Percentiles rank a stretch among this genome's conserved stretches.
Conservation (phyloP, 306 rosid genomes). For the Quercus mongolica region DNA sequence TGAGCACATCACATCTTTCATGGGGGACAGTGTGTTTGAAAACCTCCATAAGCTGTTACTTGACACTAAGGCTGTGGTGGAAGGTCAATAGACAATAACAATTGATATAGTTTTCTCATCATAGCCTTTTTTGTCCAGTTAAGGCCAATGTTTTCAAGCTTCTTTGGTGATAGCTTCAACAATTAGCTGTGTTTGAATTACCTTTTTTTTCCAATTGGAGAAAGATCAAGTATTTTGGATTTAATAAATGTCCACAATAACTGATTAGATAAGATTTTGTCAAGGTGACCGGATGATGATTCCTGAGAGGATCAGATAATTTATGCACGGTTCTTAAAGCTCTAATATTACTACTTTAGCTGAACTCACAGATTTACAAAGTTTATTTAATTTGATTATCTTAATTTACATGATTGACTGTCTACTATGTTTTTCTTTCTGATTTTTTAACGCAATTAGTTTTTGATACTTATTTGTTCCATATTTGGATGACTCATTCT, state of each 20-base stretch:
- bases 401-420: not conserved
- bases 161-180: not conserved
- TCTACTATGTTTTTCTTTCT: not conserved
- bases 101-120: not conserved
- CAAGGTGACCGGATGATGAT: not conserved
- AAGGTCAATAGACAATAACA: not conserved
- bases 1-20: not conserved
- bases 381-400: not conserved
- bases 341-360: not conserved
- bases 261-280: not conserved
- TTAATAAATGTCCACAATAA: not conserved
- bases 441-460: not conserved
- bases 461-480: slow-evolving; percentile 1
- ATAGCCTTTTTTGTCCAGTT: not conserved
- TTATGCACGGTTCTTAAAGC: not conserved
- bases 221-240: not conserved
- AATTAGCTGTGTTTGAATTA: not conserved
- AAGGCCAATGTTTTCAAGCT: not conserved
- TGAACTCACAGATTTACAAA: not conserved
- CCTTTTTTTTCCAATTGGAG: not conserved
- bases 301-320: not conserved
- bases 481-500: slow-evolving; percentile 14
- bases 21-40: not conserved
- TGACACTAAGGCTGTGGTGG: not conserved
- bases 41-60: not conserved